phyloP scores from a whole-genome alignment of 352 stramenopile species.

The Peronospora tabacina region DNA sequence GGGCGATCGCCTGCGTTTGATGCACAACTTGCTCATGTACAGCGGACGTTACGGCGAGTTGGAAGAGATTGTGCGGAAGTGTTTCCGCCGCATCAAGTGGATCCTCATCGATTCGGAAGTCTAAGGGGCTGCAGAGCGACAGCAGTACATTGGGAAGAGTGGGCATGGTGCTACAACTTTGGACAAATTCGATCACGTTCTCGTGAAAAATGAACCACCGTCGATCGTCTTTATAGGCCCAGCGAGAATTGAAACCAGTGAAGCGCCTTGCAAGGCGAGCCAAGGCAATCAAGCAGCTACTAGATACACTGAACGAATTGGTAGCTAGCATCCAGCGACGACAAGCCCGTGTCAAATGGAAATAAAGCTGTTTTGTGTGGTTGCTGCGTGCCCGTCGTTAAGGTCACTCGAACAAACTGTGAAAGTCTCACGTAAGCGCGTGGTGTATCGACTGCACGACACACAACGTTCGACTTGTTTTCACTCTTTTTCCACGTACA shows the following conservation, averaged over 20 bases:
- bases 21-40: slow-evolving; percentile 88
- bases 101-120: slow-evolving; percentile 88
- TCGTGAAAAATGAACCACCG: neutral
- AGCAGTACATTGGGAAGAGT: neutral
- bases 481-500: no score
- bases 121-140: slow-evolving; percentile 26
- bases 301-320: slow-evolving; percentile 12
- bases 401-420: no score
- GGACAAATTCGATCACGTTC: no score
- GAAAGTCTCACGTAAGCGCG: no score
- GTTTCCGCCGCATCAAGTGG: slow-evolving; percentile 88
- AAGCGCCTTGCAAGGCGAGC: neutral
- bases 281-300: slow-evolving; percentile 16
- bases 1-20: slow-evolving; percentile 77
- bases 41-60: slow-evolving; percentile 74
- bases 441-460: no score
- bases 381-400: no score
- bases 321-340: no score
- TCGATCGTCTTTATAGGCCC: slow-evolving; percentile 6
- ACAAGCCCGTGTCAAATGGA: no score
- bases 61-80: slow-evolving; percentile 87
- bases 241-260: neutral
- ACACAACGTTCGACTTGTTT: no score
- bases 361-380: no score
- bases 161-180: neutral